phyloP scores from a whole-genome alignment of 805 yeast species.

The Saturnispora diversa region DNA sequence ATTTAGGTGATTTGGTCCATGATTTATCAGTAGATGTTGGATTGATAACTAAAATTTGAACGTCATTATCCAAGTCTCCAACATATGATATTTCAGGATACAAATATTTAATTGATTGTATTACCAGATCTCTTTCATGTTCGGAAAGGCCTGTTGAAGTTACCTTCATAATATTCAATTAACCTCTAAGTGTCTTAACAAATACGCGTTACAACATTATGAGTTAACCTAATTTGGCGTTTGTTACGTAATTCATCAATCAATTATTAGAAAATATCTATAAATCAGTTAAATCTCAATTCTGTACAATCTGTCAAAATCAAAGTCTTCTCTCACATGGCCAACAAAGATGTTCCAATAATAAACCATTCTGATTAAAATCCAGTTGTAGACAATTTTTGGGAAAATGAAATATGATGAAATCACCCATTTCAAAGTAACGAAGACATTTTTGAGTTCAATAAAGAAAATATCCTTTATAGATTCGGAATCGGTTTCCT shows the following conservation, averaged over 20 bases:
- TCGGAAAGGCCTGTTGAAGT: conserved; percentile 25
- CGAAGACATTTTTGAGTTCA: conserved; percentile 29
- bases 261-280: conserved; percentile 7
- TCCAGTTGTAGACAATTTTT: conserved; percentile 42
- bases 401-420: conserved; percentile 68
- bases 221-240: neutral
- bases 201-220: neutral
- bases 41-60: conserved; percentile 21
- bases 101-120: conserved; percentile 14
- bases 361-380: conserved; percentile 40
- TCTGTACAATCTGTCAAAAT: conserved; percentile 25
- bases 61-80: conserved; percentile 25
- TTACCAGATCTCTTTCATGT: conserved; percentile 15
- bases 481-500: conserved; percentile 8
- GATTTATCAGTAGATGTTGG: conserved; percentile 15
- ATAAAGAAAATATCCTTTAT: conserved; percentile 19
- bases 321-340: conserved; percentile 32
- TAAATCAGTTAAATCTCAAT: conserved; percentile 10
- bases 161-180: conserved; percentile 10
- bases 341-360: conserved; percentile 77
- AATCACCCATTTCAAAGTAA: conserved; percentile 57
- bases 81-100: conserved; percentile 17
- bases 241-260: neutral
- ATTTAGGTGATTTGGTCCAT: conserved; percentile 43
- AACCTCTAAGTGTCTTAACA: neutral